Evolutionary conservation across 352 stramenopile genomes (phyloP).

Genomic region (Phytophthora cactorum): DNA sequence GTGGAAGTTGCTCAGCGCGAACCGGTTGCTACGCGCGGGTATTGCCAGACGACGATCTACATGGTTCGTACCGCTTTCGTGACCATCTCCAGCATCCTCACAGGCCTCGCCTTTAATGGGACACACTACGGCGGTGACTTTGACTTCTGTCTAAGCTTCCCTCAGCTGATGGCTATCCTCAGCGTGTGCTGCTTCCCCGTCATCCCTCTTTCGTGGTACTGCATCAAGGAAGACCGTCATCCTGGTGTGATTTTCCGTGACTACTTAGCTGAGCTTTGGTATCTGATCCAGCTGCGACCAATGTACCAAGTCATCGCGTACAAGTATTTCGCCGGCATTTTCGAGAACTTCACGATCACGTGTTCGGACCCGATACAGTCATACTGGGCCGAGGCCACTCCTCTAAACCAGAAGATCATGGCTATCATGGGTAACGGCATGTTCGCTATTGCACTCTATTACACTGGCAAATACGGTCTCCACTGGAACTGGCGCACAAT

Average conservation of each 20-base stretch:
- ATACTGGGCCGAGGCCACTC: slow-evolving; percentile 35
- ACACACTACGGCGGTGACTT: slow-evolving; percentile 55
- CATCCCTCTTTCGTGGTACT: slow-evolving; percentile 53
- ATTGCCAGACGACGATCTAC: slow-evolving; percentile 40
- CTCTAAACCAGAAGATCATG: slow-evolving; percentile 42
- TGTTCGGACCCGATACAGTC: slow-evolving; percentile 29
- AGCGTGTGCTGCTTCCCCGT: slow-evolving; percentile 42
- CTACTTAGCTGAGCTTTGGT: slow-evolving; percentile 48
- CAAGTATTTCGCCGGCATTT: slow-evolving; percentile 41
- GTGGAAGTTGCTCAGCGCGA: slow-evolving; percentile 48
- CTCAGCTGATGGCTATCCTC: slow-evolving; percentile 48
- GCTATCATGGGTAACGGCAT: slow-evolving; percentile 39
- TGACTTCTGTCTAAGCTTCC: slow-evolving; percentile 52
- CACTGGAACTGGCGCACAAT: slow-evolving; percentile 46
- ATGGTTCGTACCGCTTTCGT: slow-evolving; percentile 47
- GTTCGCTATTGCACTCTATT: slow-evolving; percentile 36
- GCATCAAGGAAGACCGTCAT: slow-evolving; percentile 50
- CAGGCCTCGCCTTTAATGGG: slow-evolving; percentile 53
- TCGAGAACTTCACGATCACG: slow-evolving; percentile 42
- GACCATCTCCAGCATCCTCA: slow-evolving; percentile 41
- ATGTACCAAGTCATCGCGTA: slow-evolving; percentile 54
- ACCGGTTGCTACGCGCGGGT: slow-evolving; percentile 31
- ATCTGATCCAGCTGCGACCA: slow-evolving; percentile 35
- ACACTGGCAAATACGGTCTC: slow-evolving; percentile 39
- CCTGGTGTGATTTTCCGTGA: slow-evolving; percentile 34